Base-by-base conservation (phyloP, 2,329 filamentous ascomycete genomes). In the Septoria petroselini region DNA sequence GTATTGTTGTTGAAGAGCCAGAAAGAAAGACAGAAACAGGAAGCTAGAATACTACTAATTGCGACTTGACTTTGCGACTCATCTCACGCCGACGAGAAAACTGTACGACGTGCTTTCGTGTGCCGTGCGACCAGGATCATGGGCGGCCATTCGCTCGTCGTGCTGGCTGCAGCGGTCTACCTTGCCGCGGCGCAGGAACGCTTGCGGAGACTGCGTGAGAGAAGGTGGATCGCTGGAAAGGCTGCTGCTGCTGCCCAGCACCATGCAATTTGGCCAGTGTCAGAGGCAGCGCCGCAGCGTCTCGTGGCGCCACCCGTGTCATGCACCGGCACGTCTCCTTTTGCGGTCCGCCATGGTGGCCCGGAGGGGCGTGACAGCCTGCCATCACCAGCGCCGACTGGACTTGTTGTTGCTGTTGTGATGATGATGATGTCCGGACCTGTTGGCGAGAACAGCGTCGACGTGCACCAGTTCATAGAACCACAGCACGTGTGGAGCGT, bases 31-130 rank as follows among this genome's bases (percentile, higher is more conserved):
- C 19, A 44, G 34, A 17, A 48, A 31, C 34, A n/a, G n/a, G n/a
- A n/a, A n/a, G n/a, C n/a, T n/a, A n/a, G n/a, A n/a, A n/a, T n/a
- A n/a, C n/a, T n/a, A n/a, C 44, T 39, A 44, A 50, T 48, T 48
- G 37, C 4, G 48, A 41, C 19, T 44, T 12, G 23, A 27, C 23
- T 15, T 19, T 25, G 49, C 52, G 52, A 58, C 41, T 58, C 52
- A 52, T n/a, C n/a, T n/a, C n/a, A n/a, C n/a, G n/a, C n/a, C 35
- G 51, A 3, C 51, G 50, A 55, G 53, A 58, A 53, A 41, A 48
- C 19, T 54, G 55, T 48, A 57, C 52, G 39, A 54, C 50, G 21
- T 19, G 37, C 21, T n/a, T 27, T 38, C n/a, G n/a, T 41, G 41
- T 41, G 40, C 38, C 27, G 52, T 53, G 41, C 43, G 52, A 54